Evolutionary conservation across 1,139 yeast species (phyloP).

Genomic region (Dujonia santamariae): DNA sequence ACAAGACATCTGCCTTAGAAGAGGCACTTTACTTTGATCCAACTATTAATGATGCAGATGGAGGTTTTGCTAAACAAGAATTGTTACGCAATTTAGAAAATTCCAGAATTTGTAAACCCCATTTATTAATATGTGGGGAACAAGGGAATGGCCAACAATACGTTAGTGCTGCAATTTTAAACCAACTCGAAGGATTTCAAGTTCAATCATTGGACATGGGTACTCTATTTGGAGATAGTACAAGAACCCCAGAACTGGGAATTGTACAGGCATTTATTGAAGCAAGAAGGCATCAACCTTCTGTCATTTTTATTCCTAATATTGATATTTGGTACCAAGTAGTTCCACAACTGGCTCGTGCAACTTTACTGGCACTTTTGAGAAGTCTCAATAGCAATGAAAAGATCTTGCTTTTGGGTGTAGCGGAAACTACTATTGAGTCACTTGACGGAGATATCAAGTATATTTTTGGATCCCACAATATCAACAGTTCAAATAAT

Average conservation of each 20-base stretch:
- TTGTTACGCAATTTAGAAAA: conserved; percentile 54
- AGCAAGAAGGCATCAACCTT: conserved; percentile 87
- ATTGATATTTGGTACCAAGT: conserved; percentile 74
- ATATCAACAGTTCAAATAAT: conserved; percentile 41
- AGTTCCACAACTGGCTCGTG: conserved; percentile 64
- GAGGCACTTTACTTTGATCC: conserved; percentile 69
- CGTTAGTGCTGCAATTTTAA: conserved; percentile 76
- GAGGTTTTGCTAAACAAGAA: conserved; percentile 69
- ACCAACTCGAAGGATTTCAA: conserved; percentile 85
- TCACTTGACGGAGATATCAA: conserved; percentile 36
- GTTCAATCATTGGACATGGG: conserved; percentile 85
- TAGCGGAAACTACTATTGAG: conserved; percentile 51
- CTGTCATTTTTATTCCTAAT: conserved; percentile 81
- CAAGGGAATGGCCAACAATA: conserved; percentile 91
- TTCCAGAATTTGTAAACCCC: conserved; percentile 79
- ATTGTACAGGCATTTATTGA: conserved; percentile 84
- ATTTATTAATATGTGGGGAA: conserved; percentile 68
- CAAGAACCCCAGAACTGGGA: conserved; percentile 80
- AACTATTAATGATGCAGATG: conserved; percentile 53
- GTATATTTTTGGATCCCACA: conserved; percentile 51
- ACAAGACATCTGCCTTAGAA: conserved; percentile 58
- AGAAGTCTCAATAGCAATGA: conserved; percentile 71
- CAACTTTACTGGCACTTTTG: conserved; percentile 69
- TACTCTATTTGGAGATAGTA: conserved; percentile 72
- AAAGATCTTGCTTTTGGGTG: conserved; percentile 71